Percentiles rank a stretch among this genome's conserved stretches.
Conservation (phyloP, 495 filamentous ascomycete genomes). For the Podospora pseudocomata region DNA sequence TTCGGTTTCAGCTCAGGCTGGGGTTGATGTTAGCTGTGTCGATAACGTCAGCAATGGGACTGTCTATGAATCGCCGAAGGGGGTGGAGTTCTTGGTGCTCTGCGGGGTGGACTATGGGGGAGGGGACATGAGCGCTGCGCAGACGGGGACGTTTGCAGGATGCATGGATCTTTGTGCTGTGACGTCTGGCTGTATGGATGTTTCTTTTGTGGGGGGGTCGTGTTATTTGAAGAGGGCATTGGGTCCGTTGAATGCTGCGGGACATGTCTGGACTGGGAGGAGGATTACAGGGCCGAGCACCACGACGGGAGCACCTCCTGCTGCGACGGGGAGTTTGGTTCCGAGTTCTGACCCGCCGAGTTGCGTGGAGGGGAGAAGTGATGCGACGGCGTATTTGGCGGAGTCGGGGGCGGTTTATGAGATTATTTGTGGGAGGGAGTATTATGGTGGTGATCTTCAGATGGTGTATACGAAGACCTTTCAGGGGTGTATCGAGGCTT, state of each 20-base stretch:
- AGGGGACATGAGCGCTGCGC: not conserved
- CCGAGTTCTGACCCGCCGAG: not conserved
- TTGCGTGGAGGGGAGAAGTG: not conserved
- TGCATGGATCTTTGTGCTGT: slow-evolving; percentile 12
- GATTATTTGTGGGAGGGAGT: slow-evolving; percentile 14
- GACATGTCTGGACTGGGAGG: not conserved
- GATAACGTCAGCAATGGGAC: slow-evolving; percentile 1
- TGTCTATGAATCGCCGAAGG: not conserved
- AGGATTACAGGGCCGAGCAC: not conserved
- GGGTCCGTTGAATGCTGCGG: not conserved
- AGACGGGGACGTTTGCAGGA: slow-evolving; percentile 2
- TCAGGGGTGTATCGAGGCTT: slow-evolving; percentile 11
- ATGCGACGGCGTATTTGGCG: not conserved
- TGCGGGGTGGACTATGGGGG: slow-evolving; percentile 12
- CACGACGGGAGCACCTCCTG: not conserved
- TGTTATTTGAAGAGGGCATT: slow-evolving; percentile 11
- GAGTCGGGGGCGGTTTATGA: not conserved
- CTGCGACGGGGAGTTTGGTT: not conserved
- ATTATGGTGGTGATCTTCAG: slow-evolving; percentile 9
- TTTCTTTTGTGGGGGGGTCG: slow-evolving; percentile 1
- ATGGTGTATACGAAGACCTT: not conserved
- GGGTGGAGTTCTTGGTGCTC: slow-evolving; percentile 3
- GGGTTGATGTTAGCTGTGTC: not conserved
- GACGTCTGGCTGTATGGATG: slow-evolving; percentile 9
- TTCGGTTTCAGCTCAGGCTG: not conserved